Evolutionary conservation across 306 rosid species (phyloP).

Genomic region (Astragalus glycyphyllos): DNA sequence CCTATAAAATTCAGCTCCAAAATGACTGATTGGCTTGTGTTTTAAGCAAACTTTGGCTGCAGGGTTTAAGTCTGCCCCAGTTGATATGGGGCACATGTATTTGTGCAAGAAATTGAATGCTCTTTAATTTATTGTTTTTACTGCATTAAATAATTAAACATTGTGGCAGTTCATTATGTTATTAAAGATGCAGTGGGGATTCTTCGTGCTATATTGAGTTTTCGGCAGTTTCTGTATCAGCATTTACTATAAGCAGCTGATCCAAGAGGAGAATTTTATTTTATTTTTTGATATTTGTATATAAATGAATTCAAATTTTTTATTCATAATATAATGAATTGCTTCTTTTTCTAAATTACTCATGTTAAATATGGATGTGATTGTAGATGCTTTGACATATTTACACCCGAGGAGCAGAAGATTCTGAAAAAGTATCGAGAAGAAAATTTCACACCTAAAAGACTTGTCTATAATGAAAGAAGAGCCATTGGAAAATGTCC

Average conservation of each 20-base stretch:
- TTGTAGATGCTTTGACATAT: slow-evolving; percentile 86
- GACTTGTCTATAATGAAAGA: slow-evolving; percentile 78
- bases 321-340: background rate
- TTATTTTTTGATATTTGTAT: slow-evolving; percentile 11
- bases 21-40: background rate
- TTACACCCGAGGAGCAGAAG: slow-evolving; percentile 72
- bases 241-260: background rate
- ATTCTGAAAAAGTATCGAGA: slow-evolving; percentile 77
- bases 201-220: slow-evolving; percentile 15
- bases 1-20: background rate
- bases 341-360: slow-evolving; percentile 24
- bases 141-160: background rate
- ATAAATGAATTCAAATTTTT: slow-evolving; percentile 12
- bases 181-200: background rate
- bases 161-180: slow-evolving; percentile 12
- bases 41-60: slow-evolving; percentile 2
- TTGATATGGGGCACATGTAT: slow-evolving; percentile 4
- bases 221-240: slow-evolving; percentile 8
- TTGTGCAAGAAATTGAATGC: slow-evolving; percentile 7
- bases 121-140: slow-evolving; percentile 11
- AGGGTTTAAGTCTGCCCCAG: slow-evolving; percentile 25
- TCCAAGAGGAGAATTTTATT: slow-evolving; percentile 20
- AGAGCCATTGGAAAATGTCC: slow-evolving; percentile 99
- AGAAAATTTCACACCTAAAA: slow-evolving; percentile 88
- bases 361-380: slow-evolving; percentile 37